Evolutionary conservation across 2,329 filamentous ascomycete genomes (phyloP).

Genomic region (Chlorencoelia australis): DNA sequence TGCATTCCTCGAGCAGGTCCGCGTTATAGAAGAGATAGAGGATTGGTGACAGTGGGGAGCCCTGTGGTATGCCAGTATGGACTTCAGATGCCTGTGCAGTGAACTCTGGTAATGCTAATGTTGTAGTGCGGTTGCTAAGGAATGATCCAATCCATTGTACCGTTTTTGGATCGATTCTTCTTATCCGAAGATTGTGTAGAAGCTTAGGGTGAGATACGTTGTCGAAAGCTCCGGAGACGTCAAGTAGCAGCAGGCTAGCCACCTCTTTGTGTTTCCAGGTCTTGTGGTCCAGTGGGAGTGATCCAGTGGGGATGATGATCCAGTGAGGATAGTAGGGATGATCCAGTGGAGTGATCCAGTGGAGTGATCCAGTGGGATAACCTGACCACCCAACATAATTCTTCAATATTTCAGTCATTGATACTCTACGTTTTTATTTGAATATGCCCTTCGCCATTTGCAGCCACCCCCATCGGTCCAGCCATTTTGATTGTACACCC

Average conservation of each 20-base stretch:
- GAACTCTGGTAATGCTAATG: conserved; percentile 12
- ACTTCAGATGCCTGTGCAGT: conserved; percentile 7
- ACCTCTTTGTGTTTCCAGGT: conserved; percentile 11
- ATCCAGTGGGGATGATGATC: too few relatives aligned
- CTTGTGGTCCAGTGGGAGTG: too few relatives aligned
- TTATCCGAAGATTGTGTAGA: conserved; percentile 11
- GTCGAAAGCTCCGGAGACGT: conserved; percentile 14
- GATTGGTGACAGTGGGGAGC: conserved; percentile 19
- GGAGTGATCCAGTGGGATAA: too few relatives aligned
- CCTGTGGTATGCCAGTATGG: conserved; percentile 12
- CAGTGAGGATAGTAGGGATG: too few relatives aligned
- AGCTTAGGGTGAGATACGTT: conserved; percentile 10
- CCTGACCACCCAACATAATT: too few relatives aligned
- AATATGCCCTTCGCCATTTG: too few relatives aligned
- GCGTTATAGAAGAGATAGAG: conserved; percentile 25
- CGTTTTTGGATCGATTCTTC: conserved; percentile 2
- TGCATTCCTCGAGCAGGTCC: conserved; percentile 14
- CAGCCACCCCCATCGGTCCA: too few relatives aligned
- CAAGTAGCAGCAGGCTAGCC: conserved; percentile 10
- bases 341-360: too few relatives aligned
- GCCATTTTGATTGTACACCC: too few relatives aligned
- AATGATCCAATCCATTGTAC: conserved; percentile 11
- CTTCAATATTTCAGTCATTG: too few relatives aligned
- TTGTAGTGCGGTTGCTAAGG: conserved; percentile 10
- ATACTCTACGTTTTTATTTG: too few relatives aligned